A percentile compares a stretch with the other conserved stretches of the same genome.
Evolutionary conservation across 179 eudicot species (phyloP).

Genomic region (Patellifolia procumbens): DNA sequence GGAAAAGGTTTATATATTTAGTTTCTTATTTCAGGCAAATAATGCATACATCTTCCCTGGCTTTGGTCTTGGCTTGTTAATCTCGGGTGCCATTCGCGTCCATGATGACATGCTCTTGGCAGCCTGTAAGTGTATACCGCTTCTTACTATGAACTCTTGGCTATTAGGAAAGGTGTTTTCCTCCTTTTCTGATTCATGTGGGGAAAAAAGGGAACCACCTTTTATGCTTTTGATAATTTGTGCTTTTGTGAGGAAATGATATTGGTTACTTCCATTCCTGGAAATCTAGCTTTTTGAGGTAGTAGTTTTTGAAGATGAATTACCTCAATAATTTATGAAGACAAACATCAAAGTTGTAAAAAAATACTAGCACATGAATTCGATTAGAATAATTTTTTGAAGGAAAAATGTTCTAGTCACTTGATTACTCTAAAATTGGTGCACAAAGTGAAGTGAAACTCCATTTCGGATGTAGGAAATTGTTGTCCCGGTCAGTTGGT

Average conservation of each 20-base stretch:
- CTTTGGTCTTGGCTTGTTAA: constrained; percentile 83
- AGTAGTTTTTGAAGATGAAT: no score
- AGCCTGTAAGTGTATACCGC: constrained; percentile 68
- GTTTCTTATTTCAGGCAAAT: constrained; percentile 58
- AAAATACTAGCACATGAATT: no score
- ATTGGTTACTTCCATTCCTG: no score
- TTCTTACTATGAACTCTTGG: background rate
- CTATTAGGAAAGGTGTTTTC: background rate
- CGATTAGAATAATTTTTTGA: no score
- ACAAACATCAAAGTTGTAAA: no score
- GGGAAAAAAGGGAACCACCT: background rate
- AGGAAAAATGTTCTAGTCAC: no score
- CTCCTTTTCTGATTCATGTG: background rate
- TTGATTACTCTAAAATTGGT: no score
- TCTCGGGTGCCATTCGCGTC: constrained; percentile 93
- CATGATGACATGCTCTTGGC: constrained; percentile 93
- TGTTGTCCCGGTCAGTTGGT: no score
- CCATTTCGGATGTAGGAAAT: no score
- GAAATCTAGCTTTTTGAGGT: no score
- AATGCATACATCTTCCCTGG: constrained; percentile 99
- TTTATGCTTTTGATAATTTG: background rate
- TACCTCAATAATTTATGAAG: no score
- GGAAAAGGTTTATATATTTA: background rate
- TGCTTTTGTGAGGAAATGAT: background rate
- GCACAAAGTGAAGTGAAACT: no score